These are phyloP conservation scores for Diaporthe australafricana DNA, from an alignment of 2,329 filamentous ascomycete species.

Conservation along the genomic window DNA sequence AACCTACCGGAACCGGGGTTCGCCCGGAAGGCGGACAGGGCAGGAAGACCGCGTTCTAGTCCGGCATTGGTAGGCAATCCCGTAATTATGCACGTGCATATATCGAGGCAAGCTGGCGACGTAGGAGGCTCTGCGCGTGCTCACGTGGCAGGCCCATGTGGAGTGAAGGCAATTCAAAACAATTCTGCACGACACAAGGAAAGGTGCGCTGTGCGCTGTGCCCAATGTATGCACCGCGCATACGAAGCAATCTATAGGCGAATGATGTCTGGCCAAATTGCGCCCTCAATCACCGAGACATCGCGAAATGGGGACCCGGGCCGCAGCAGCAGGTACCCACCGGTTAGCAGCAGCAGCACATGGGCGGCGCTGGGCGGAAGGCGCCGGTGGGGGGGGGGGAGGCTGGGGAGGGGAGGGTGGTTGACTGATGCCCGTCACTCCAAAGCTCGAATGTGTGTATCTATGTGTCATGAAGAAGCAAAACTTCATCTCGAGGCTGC, in stretches of 20 bases:
- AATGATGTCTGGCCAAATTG: conserved; percentile 18
- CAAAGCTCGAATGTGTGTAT: not conserved
- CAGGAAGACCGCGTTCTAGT: conserved; percentile 18
- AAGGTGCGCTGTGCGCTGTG: not conserved
- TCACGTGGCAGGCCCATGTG: conserved; percentile 20
- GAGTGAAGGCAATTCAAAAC: conserved; percentile 1
- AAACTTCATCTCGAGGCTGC: conserved; percentile 27
- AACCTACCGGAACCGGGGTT: not conserved
- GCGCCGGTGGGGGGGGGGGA: not conserved
- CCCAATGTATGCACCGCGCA: not conserved
- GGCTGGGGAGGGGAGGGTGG: not conserved
- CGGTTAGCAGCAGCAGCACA: conserved; percentile 2
- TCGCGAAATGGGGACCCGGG: conserved; percentile 18
- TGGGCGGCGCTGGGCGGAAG: not conserved
- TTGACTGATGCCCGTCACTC: conserved; percentile 20
- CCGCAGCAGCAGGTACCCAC: conserved; percentile 7
- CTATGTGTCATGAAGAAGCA: conserved; percentile 25
- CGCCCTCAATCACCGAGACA: conserved; percentile 27
- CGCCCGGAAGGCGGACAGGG: not conserved
- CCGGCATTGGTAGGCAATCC: conserved; percentile 18
- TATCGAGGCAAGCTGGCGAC: not conserved
- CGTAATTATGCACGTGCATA: conserved; percentile 23
- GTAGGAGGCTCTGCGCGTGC: conserved; percentile 21
- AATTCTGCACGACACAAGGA: conserved; percentile 1
- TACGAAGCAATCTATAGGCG: conserved; percentile 11